phyloP scores from a whole-genome alignment of 108 stramenopile species.

The Asterionellopsis glacialis region DNA sequence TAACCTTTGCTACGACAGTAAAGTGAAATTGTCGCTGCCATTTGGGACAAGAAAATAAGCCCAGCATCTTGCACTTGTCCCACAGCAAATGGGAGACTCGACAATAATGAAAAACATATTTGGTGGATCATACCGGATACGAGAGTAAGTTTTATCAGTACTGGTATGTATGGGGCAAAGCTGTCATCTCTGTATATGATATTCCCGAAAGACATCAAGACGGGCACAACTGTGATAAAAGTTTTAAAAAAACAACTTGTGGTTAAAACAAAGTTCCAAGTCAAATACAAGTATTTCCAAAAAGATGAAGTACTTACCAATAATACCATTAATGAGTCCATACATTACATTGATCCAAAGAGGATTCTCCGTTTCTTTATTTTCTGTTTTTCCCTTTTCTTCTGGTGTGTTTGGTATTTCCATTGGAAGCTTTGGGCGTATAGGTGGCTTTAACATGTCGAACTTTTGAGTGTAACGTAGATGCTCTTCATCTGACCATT shows the following conservation, averaged over 20 bases:
- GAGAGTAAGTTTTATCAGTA: conserved; percentile 74
- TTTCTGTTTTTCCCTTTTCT: no score
- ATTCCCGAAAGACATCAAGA: conserved; percentile 82
- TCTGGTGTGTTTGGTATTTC: no score
- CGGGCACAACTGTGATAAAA: conserved; percentile 46
- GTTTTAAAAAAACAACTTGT: no score
- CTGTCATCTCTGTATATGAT: conserved; percentile 84
- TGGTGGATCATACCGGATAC: conserved; percentile 90
- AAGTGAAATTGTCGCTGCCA: conserved; percentile 74
- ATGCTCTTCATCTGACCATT: conserved; percentile 6
- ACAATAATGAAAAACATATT: conserved; percentile 79
- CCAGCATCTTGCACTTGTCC: conserved; percentile 98
- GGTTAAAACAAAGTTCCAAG: no score
- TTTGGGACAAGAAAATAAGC: conserved; percentile 91
- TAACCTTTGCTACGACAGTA: conserved; percentile 26
- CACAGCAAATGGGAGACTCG: conserved; percentile 88
- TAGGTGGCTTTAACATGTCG: neutral
- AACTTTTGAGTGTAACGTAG: neutral
- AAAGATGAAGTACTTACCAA: conserved; percentile 16
- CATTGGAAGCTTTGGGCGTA: neutral
- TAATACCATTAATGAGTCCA: conserved; percentile 73
- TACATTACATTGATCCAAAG: conserved; percentile 43
- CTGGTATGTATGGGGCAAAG: conserved; percentile 75
- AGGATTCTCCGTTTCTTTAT: conserved; percentile 10
- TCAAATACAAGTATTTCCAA: no score